Evolutionary conservation across 2,329 filamentous ascomycete genomes (phyloP).

Genomic region (Apiospora aurea): DNA sequence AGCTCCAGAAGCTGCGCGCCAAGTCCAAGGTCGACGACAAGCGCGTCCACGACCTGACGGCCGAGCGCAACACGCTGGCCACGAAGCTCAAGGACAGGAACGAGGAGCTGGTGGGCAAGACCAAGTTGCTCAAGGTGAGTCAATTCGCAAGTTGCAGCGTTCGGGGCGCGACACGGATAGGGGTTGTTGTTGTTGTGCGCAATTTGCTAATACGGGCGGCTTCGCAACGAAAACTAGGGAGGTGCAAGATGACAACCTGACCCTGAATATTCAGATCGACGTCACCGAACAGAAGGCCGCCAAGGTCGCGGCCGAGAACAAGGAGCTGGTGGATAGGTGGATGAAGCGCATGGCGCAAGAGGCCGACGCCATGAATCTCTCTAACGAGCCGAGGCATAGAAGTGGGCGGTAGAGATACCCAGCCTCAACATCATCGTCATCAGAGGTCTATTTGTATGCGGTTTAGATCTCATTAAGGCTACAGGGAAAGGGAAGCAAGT

Average conservation of each 20-base stretch:
- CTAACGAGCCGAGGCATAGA: slow-evolving; percentile 55
- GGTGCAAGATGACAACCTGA: slow-evolving; percentile 92
- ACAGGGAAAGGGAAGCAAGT: background rate
- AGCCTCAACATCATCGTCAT: background rate
- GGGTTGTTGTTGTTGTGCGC: too few species aligned
- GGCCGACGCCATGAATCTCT: slow-evolving; percentile 84
- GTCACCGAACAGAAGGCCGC: slow-evolving; percentile 80
- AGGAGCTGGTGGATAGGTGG: slow-evolving; percentile 89
- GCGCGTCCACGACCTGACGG: slow-evolving; percentile 66
- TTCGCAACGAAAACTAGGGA: too few species aligned
- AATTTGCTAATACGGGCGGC: background rate
- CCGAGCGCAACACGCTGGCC: slow-evolving; percentile 67
- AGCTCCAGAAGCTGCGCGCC: slow-evolving; percentile 68
- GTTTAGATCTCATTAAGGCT: background rate
- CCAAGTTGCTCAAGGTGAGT: slow-evolving; percentile 77
- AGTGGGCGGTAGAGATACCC: slow-evolving; percentile 34
- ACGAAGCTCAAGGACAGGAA: slow-evolving; percentile 79
- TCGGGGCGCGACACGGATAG: too few species aligned
- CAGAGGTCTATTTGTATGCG: background rate
- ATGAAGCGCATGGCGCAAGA: slow-evolving; percentile 87
- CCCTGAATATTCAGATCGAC: slow-evolving; percentile 85
- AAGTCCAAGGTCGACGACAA: slow-evolving; percentile 65
- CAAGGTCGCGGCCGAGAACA: slow-evolving; percentile 81
- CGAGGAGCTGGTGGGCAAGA: slow-evolving; percentile 85
- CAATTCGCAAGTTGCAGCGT: background rate